Base-by-base conservation (phyloP, 148 eudicot species). In the Spergularia bocconei region DNA sequence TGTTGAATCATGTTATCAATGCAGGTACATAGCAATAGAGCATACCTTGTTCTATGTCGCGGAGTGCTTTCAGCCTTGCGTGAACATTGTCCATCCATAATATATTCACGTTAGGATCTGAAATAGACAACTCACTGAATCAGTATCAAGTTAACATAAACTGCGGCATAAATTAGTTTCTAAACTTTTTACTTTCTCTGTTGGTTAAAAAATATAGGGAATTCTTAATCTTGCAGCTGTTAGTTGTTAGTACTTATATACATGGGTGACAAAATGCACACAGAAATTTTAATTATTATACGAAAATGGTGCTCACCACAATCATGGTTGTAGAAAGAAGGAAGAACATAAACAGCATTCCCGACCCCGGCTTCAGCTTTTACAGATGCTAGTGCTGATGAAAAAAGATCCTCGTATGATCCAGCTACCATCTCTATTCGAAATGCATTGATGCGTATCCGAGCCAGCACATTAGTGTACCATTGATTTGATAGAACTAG, bases 21-120 rank as follows among this genome's bases (percentile, higher is more conserved):
- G 36, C 47, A 60, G 39, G 53, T 70, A 44, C 12, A 19, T 44
- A 63, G 11, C 79, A 53, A 44, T 12, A 19, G 29, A 63, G 11
- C 79, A 53, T 53, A 94, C 98, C 98, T 94, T 87, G 88, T 83
- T 88, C 92, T 79, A 94, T 84, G 79, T 90, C 93, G 19, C 92
- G 87, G 50, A 91, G 91, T 73, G 97, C 88, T 77, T 86, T 89
- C 71, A 94, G 75, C 84, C 82, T 89, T 72, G 95, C 96, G 53
- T 88, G 86, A 58, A 77, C 86, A 84, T 82, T 91, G 75, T 94
- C 93, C 48, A 87, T 81, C 98, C 98, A 94, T 72, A 92, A 68
- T 72, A 94, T 90, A 82, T 94, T 90, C 71, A 89, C 86, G 83
- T 94, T 94, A 17, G 98, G 98, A 86, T 94, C 98, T 94, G 89